These are phyloP conservation scores for Colletotrichum tanaceti DNA, from an alignment of 2,329 filamentous ascomycete species.

Conservation along the genomic window DNA sequence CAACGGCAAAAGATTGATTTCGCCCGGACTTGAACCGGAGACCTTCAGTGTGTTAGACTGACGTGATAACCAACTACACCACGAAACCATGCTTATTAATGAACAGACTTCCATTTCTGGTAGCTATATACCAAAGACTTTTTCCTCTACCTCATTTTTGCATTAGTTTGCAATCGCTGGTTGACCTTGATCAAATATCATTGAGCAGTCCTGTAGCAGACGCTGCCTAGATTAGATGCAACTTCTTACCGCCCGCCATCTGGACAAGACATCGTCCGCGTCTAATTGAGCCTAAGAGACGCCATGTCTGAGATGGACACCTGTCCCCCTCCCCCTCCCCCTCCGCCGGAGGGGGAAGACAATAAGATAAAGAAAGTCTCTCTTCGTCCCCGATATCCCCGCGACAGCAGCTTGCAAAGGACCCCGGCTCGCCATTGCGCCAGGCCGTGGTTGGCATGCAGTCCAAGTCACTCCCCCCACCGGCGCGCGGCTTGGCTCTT, in stretches of 20 bases:
- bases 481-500: slow-evolving; percentile 16
- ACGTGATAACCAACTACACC: slow-evolving; percentile 60
- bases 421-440: slow-evolving; percentile 15
- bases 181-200: too few species aligned
- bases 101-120: too few species aligned
- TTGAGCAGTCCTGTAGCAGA: too few species aligned
- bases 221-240: too few species aligned
- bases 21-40: slow-evolving; percentile 30
- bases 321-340: too few species aligned
- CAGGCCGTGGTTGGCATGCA: slow-evolving; percentile 13
- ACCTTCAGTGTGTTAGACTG: slow-evolving; percentile 54
- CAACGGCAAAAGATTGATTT: slow-evolving; percentile 14
- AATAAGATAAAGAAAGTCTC: not conserved
- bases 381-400: slow-evolving; percentile 40
- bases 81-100: slow-evolving; percentile 23
- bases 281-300: too few species aligned
- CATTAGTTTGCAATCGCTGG: too few species aligned
- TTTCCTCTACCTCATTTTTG: too few species aligned
- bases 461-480: slow-evolving; percentile 20
- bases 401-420: slow-evolving; percentile 10
- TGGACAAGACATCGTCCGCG: too few species aligned
- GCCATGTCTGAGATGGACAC: not conserved
- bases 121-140: too few species aligned
- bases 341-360: too few species aligned
- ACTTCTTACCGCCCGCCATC: too few species aligned